phyloP scores from a whole-genome alignment of 176 grass and related monocot species.

The Aechmea fasciata region DNA sequence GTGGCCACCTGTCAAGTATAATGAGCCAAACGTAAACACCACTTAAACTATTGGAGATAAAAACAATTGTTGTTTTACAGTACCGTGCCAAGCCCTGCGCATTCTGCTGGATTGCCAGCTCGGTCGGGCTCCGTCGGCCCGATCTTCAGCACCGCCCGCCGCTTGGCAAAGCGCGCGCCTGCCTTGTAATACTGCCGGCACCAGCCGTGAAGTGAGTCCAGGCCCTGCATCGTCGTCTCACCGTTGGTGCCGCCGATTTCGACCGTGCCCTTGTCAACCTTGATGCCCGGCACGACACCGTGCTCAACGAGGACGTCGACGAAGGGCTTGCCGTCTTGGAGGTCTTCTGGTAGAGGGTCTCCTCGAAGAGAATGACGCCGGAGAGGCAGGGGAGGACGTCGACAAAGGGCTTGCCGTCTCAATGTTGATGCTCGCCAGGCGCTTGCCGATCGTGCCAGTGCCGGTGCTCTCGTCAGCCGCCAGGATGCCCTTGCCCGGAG shows the following conservation, averaged over 20 bases:
- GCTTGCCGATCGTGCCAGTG: conserved; percentile 92
- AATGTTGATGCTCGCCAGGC: conserved; percentile 86
- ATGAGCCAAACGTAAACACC: no score
- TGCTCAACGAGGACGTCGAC: conserved; percentile 57
- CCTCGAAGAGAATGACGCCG: conserved; percentile 94
- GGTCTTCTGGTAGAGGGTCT: conserved; percentile 80
- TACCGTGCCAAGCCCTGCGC: conserved; percentile 56
- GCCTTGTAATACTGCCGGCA: conserved; percentile 78
- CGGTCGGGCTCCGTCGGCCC: conserved; percentile 55
- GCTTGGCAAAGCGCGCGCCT: conserved; percentile 87
- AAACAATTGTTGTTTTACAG: no score
- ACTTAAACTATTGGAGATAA: no score
- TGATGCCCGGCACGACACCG: conserved; percentile 67
- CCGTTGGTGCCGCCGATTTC: conserved; percentile 65
- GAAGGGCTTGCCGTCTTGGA: conserved; percentile 47
- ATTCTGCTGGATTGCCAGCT: conserved; percentile 68
- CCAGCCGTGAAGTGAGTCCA: conserved; percentile 58
- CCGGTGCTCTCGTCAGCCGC: conserved; percentile 85
- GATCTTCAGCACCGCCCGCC: conserved; percentile 88
- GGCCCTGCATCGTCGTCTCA: conserved; percentile 79
- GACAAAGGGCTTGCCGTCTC: no score
- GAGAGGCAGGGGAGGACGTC: conserved; percentile 46
- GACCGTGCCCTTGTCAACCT: conserved; percentile 90
- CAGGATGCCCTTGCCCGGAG: conserved; percentile 86
- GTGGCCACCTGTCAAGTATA: conserved; percentile 11